Evolutionary conservation across 1,139 yeast genomes (phyloP), one percentile per base, ranked within the genome.

Genomic region (Yamadazyma triangularis): DNA sequence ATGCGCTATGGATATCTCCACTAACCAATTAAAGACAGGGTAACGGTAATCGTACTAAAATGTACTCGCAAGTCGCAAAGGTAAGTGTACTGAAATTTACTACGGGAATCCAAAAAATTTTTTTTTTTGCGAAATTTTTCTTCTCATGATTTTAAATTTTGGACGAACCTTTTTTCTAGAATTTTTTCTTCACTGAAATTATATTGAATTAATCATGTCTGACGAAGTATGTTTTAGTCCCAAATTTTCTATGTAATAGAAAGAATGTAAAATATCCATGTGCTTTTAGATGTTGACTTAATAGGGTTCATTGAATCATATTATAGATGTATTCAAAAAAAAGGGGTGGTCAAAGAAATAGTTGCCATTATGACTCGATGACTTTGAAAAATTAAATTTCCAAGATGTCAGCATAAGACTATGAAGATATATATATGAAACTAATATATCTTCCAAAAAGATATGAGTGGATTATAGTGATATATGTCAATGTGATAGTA

Each of bases 181-280:
- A 27, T 28, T 32, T 33, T 31, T 36, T 28, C 32, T 23, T 18
- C 34, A 29, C 18, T 24, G 13, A n/a, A 25, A 14, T 8, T 16
- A 25, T 21, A 11, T 27, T 12, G 13, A n/a, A 20, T 27, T 15
- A 27, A 31, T 19, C 30, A 31, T 31, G 33, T 39, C 43, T 39
- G 43, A 39, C 39, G 43, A 39, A 33, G 43, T 39, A 39, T 39
- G 43, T 39, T 27, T 25, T n/a, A 15, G 23, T 21, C 8, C n/a
- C 8, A 18, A 7, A 27, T 18, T 18, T 18, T 18, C 6, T 18
- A 18, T 22, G 22, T 10, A n/a, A 11, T 4, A 26, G 13, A n/a
- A 19, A n/a, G 25, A n/a, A 15, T 12, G 9, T 8, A 12, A 5
- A 15, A 23, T 12, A 11, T 8, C 8, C 13, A 13, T 25, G 11